Evolutionary conservation across 2,329 filamentous ascomycete species (phyloP), one percentile per base, ranked within the genome.

Genomic region (Tolypocladium sp.): DNA sequence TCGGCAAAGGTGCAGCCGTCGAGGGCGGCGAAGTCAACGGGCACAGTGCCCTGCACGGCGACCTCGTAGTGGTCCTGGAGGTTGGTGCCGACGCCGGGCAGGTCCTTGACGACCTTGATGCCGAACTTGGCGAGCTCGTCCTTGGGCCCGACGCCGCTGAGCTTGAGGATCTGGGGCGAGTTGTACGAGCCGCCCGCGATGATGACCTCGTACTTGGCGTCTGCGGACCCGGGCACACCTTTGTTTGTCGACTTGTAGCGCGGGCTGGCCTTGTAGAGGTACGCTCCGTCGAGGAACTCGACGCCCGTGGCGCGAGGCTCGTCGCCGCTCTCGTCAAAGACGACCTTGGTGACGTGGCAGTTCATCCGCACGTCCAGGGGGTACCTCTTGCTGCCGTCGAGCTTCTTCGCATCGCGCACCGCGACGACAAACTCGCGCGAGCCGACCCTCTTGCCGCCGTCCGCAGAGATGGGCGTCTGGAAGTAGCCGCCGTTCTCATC

Each of bases 61-160:
- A 70, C 64, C 59, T 71, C 68, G 58, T 70, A 69, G 42, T 67
- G 67, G 59, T 70, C 69, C 59, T 65, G 63, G 15, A 70, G 61
- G 69, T 87, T 86, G 44, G 75, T 78, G 35, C 86, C 86, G 13
- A 89, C 85, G 54, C 84, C 86, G 0, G 84, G 85, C 1, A 85
- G 75, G 66, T 88, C 77, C 3, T 74, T 71, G 51, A 85, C 66
- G 10, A 85, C 75, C 1, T 76, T 70, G 61, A 87, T 86, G 27
- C 73, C 69, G 65, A 80, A 66, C 38, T 63, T 62, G 40, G 65
- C 53, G 20, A 79, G 71, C 65, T 78, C 74, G 1, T 62, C 67
- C n/a, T 65, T 68, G 12, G 74, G 71, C 2, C 78, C 78, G 56
- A 80, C 67, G 27, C 78, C 78, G 38, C 73, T 77, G 15, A 78